Base-by-base conservation (phyloP, 495 filamentous ascomycete genomes). In the Tuber microsphaerosporum region DNA sequence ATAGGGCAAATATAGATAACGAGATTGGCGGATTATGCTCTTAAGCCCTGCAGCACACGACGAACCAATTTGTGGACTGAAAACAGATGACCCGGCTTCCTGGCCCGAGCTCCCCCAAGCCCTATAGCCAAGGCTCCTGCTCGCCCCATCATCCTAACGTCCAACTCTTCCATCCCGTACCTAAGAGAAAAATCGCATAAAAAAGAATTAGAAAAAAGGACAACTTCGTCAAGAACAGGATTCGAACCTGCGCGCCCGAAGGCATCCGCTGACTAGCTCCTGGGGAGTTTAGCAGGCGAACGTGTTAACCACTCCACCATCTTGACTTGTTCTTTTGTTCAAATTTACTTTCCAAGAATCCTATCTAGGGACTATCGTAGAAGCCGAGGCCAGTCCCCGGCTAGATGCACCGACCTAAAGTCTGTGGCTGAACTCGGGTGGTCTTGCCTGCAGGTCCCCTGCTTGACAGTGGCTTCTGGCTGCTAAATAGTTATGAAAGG, bases 271-370 rank as follows among this genome's bases (percentile, higher is more conserved):
- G 56, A 51, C 70, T 31, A 61, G 44, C 73, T 71, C 71, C 71
- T 34, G 6, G 5, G 42, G 45, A 43, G 70, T 74, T 73, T 81
- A 81, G 80, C 80, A 81, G 80, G 80, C 80, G 80, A 81, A 81
- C 80, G 79, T 81, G 80, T 81, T 81, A 81, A 81, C 80, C 80
- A 81, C 79, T 81, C 80, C 80, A 81, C 80, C 80, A 81, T 80
- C 81, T 81, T 81, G 79, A 82, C 79, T 73, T 5, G 48, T n/a
- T 56, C 0, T 56, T 12, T n/a, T 19, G 48, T 2, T 56, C 22
- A 48, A 20, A 48, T 17, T 7, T 20, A 20, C 19, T 20, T 20
- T 0, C 6, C 1, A 46, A 46, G 17, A 19, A 48, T 48, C 19
- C 6, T 5, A 48, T 8, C 45, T 20, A 20, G 0, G 4, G 19